Percentiles rank a stretch among this genome's conserved stretches.
Evolutionary conservation across 805 yeast species (phyloP).

Genomic region (Candida khao-thaluensis): DNA sequence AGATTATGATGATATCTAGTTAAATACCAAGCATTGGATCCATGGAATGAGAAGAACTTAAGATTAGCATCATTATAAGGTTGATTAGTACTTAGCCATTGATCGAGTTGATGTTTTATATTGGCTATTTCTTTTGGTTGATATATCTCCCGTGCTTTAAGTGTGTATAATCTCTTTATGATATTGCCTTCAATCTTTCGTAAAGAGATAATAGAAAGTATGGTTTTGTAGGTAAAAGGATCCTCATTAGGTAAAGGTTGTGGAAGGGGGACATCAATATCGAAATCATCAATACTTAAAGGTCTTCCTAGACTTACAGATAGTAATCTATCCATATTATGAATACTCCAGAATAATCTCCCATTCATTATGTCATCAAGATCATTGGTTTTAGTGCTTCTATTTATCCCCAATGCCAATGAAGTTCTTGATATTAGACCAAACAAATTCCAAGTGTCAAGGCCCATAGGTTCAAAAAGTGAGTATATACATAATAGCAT

Average conservation of each 20-base stretch:
- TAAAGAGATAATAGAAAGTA: slow-evolving; percentile 41
- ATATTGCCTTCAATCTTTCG: slow-evolving; percentile 49
- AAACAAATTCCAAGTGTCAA: slow-evolving; percentile 52
- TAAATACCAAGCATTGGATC: slow-evolving; percentile 33
- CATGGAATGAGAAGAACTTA: slow-evolving; percentile 31
- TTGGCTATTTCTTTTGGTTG: slow-evolving; percentile 6
- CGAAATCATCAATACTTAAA: slow-evolving; percentile 48
- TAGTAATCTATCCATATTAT: slow-evolving; percentile 47
- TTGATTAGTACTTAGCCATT: slow-evolving; percentile 29
- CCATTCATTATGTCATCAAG: slow-evolving; percentile 40
- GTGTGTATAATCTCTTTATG: slow-evolving; percentile 46
- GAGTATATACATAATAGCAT: slow-evolving; percentile 49
- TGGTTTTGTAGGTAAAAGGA: slow-evolving; percentile 38
- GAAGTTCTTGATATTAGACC: slow-evolving; percentile 47
- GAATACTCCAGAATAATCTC: slow-evolving; percentile 51
- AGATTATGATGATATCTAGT: slow-evolving; percentile 48
- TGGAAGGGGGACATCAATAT: slow-evolving; percentile 45
- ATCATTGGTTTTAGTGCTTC: slow-evolving; percentile 23
- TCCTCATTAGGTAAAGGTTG: slow-evolving; percentile 40
- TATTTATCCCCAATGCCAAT: slow-evolving; percentile 47
- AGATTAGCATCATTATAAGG: slow-evolving; percentile 32
- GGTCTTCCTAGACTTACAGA: slow-evolving; percentile 51
- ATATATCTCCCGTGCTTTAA: slow-evolving; percentile 32
- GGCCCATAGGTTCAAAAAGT: slow-evolving; percentile 49
- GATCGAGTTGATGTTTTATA: slow-evolving; percentile 18